Conservation (phyloP, 2,329 filamentous ascomycete genomes). For the Aspergillus fumigatus region DNA sequence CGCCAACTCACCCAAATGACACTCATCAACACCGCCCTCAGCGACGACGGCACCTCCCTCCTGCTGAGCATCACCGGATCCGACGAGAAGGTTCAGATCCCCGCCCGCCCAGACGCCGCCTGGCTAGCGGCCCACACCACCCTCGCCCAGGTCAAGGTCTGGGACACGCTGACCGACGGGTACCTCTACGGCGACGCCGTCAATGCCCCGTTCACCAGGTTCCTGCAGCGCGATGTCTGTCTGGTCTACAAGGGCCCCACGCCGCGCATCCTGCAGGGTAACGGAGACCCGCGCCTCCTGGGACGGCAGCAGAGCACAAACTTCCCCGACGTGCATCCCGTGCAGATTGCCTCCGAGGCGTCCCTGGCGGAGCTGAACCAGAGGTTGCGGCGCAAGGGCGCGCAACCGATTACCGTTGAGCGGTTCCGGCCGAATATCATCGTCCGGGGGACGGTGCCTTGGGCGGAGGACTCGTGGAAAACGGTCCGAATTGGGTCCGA, state of each 20-base stretch:
- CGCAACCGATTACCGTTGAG: slow-evolving; percentile 53
- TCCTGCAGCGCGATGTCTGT: slow-evolving; percentile 52
- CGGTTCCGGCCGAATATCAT: slow-evolving; percentile 63
- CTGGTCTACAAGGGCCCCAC: slow-evolving; percentile 61
- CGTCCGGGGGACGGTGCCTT: slow-evolving; percentile 51
- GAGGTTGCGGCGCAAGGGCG: slow-evolving; percentile 41
- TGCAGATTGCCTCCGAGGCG: slow-evolving; percentile 53
- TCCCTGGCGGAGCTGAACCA: slow-evolving; percentile 56
- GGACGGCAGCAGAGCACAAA: slow-evolving; percentile 52
- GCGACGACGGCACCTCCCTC: slow-evolving; percentile 43
- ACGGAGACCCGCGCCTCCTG: slow-evolving; percentile 50
- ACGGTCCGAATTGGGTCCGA: slow-evolving; percentile 38
- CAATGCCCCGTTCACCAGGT: slow-evolving; percentile 51
- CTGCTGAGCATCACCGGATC: slow-evolving; percentile 44
- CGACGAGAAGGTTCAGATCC: slow-evolving; percentile 46
- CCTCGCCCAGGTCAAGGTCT: slow-evolving; percentile 51
- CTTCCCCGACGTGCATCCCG: slow-evolving; percentile 58
- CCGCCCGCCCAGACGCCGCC: slow-evolving; percentile 49
- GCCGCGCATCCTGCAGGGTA: slow-evolving; percentile 51
- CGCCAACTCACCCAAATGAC: slow-evolving; percentile 59
- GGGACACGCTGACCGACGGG: slow-evolving; percentile 55
- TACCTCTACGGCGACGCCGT: slow-evolving; percentile 50
- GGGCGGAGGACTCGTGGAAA: slow-evolving; percentile 63
- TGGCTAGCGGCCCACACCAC: slow-evolving; percentile 55
- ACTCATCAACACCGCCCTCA: slow-evolving; percentile 53